Evolutionary conservation across 2,329 filamentous ascomycete genomes (phyloP), one percentile per base, ranked within the genome.

Genomic region (Claviceps sp.): DNA sequence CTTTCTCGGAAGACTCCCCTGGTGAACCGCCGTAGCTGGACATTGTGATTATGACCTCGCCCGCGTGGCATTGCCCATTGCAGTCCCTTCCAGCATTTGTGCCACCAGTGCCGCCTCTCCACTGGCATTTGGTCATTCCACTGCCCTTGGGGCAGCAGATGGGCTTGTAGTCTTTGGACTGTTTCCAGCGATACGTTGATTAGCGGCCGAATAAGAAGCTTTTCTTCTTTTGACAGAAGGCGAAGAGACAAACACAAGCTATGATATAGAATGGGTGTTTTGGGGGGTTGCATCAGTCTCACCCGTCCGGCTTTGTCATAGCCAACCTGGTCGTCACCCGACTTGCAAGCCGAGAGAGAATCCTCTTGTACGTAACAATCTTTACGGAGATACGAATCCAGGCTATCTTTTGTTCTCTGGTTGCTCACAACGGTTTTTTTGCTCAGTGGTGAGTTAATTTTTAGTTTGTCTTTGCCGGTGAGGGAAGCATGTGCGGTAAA

Each of bases 51-150:
- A 17, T 56, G 1, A 53, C 47, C 16, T 57, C 56, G 11, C 54
- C 52, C 1, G 40, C 43, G 37, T 57, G 56, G 39, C 56, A 57
- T 34, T 54, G 52, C 7, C 56, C 54, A 22, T 57, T 53, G 47
- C 56, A 57, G 47, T 52, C 53, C n/a, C 43, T 16, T 30, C 43
- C 43, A 16, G 43, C 24, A 10, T 45, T 45, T 30, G 43, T 45
- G 43, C 43, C 43, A 11, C 43, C 41, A 24, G 50, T 52, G n/a
- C 40, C 38, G 7, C 55, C 56, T 30, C 55, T 51, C 55, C 56
- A 57, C 10, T 37, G 43, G 39, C 55, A 56, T 30, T 50, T 40
- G 17, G 40, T 47, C 26, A 48, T 49, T 34, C 41, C 50, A 2
- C 37, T 47, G 41, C 41, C 44, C 5, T 37, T 50, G 37, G 53